phyloP scores from a whole-genome alignment of 805 yeast genomes.

The Candida methanosorbosa region DNA sequence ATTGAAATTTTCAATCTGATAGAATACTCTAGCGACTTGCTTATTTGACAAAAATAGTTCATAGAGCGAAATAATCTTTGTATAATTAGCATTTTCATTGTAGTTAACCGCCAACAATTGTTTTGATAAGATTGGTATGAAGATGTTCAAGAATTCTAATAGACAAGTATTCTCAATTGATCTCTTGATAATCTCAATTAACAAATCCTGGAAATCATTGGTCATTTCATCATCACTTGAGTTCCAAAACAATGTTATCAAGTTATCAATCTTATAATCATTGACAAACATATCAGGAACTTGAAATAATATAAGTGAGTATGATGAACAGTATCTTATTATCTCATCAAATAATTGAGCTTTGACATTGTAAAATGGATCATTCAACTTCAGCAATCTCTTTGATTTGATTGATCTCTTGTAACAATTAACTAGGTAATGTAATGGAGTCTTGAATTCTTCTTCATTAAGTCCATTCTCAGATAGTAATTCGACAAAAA shows the following conservation, averaged over 20 bases:
- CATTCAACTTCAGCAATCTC: constrained; percentile 34
- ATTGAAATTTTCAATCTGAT: constrained; percentile 47
- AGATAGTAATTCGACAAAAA: constrained; percentile 46
- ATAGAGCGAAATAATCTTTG: constrained; percentile 43
- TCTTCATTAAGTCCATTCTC: constrained; percentile 37
- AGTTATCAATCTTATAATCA: constrained; percentile 24
- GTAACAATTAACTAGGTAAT: constrained; percentile 41
- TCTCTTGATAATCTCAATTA: constrained; percentile 45
- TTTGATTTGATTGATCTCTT: constrained; percentile 28
- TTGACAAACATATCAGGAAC: constrained; percentile 53
- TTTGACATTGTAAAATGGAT: constrained; percentile 28
- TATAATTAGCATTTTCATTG: constrained; percentile 39
- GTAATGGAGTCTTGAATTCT: constrained; percentile 26
- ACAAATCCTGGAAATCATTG: constrained; percentile 25
- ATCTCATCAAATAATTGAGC: constrained; percentile 36
- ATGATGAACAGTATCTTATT: constrained; percentile 43
- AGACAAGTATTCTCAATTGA: constrained; percentile 62
- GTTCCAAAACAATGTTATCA: constrained; percentile 17
- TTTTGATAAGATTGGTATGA: constrained; percentile 37
- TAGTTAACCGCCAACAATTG: constrained; percentile 31
- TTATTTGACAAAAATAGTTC: constrained; percentile 54
- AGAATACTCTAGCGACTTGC: constrained; percentile 49
- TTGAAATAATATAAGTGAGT: constrained; percentile 61
- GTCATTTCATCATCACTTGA: constrained; percentile 7
- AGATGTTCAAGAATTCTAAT: constrained; percentile 46